Conservation (phyloP, 140 eudicot genomes). For the Stevia rebaudiana region DNA sequence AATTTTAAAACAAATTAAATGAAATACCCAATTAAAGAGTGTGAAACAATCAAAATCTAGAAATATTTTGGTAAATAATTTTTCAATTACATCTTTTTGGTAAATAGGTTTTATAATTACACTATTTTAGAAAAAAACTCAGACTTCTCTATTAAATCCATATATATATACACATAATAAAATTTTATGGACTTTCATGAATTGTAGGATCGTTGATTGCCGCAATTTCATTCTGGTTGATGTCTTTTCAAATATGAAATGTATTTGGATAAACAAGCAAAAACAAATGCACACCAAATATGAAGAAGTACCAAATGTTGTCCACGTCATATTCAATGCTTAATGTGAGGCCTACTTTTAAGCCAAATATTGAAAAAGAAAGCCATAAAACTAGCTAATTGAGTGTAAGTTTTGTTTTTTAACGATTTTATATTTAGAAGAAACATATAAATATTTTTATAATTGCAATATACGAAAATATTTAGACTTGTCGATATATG, state of each 20-base stretch:
- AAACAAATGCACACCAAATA: background rate
- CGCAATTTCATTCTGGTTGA: constrained; percentile 3
- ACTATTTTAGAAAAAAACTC: background rate
- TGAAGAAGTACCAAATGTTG: constrained; percentile 3
- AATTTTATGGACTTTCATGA: background rate
- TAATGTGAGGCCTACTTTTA: constrained; percentile 2
- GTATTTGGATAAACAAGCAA: constrained; percentile 1
- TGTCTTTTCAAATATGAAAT: constrained; percentile 13
- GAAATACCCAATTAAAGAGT: no score
- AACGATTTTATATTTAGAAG: background rate
- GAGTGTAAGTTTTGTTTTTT: constrained; percentile 8
- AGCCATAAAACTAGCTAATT: constrained; percentile 12
- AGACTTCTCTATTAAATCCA: background rate
- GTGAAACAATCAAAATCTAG: no score
- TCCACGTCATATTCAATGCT: background rate
- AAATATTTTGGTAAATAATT: no score
- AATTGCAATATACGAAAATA: background rate
- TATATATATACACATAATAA: no score
- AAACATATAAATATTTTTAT: background rate
- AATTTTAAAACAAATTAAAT: no score
- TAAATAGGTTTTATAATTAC: no score
- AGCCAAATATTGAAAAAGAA: constrained; percentile 24
- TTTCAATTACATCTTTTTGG: no score
- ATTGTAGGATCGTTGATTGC: constrained; percentile 11
- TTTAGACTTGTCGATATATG: no score